Evolutionary conservation across 768 basidiomycete genomes (phyloP).

Genomic region (Exidia glandulosa): DNA sequence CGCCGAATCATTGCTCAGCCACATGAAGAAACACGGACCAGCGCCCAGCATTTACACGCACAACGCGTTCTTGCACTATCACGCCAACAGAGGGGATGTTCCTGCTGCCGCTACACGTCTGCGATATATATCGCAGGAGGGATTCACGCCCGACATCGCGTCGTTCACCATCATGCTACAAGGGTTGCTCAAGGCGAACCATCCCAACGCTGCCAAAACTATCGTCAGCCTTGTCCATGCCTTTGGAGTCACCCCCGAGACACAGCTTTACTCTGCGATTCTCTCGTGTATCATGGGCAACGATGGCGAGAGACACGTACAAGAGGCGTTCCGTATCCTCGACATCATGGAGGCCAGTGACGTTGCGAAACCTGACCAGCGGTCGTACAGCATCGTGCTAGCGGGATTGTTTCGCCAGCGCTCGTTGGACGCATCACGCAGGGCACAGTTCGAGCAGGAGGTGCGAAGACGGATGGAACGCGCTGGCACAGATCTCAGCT

Average conservation of each 20-base stretch:
- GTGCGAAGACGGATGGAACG: neutral
- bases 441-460: neutral
- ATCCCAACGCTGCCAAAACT: neutral
- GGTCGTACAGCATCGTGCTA: neutral
- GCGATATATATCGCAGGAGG: neutral
- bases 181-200: neutral
- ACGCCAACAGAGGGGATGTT: neutral
- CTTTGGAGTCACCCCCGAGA: neutral
- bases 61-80: neutral
- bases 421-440: neutral
- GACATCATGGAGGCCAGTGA: neutral
- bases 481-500: neutral
- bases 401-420: neutral
- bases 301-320: neutral
- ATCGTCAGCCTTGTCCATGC: neutral
- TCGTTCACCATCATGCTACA: neutral
- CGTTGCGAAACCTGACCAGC: neutral
- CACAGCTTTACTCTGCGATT: neutral
- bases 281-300: neutral
- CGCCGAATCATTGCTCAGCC: neutral
- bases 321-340: neutral
- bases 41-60: neutral
- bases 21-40: neutral
- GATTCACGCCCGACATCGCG: neutral
- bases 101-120: neutral